phyloP scores from a whole-genome alignment of 345 rosid genomes.

The Eucalyptus sp. region DNA sequence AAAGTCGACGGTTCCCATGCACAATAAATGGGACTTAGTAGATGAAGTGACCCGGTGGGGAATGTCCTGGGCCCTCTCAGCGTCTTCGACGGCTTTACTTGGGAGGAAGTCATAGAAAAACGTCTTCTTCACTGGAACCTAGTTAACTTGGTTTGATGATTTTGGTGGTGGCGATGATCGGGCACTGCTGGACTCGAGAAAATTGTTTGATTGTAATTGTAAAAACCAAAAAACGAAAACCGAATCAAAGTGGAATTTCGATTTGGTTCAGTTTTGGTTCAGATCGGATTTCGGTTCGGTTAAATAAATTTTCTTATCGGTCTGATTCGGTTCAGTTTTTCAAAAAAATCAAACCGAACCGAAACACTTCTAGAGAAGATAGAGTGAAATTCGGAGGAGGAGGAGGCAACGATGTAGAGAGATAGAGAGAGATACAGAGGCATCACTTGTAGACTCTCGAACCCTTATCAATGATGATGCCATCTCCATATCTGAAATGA shows the following conservation, averaged over 20 bases:
- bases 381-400: too few relatives aligned
- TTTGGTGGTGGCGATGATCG: neutral
- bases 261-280: too few relatives aligned
- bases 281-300: too few relatives aligned
- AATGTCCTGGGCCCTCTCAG: neutral
- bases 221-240: too few relatives aligned
- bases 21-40: neutral
- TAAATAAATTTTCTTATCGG: too few relatives aligned
- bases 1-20: too few relatives aligned
- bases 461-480: neutral
- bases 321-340: too few relatives aligned
- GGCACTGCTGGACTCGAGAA: neutral
- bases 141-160: neutral
- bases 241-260: too few relatives aligned
- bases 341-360: accelerated
- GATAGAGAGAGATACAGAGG: neutral
- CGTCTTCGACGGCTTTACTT: neutral
- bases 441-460: neutral
- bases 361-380: too few relatives aligned
- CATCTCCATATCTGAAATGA: neutral
- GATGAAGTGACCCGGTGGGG: neutral
- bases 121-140: neutral
- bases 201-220: neutral
- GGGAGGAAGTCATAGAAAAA: neutral
- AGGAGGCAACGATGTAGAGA: too few relatives aligned